phyloP scores from a whole-genome alignment of 305 asterid genomes.

The Fraxinus latifolia region DNA sequence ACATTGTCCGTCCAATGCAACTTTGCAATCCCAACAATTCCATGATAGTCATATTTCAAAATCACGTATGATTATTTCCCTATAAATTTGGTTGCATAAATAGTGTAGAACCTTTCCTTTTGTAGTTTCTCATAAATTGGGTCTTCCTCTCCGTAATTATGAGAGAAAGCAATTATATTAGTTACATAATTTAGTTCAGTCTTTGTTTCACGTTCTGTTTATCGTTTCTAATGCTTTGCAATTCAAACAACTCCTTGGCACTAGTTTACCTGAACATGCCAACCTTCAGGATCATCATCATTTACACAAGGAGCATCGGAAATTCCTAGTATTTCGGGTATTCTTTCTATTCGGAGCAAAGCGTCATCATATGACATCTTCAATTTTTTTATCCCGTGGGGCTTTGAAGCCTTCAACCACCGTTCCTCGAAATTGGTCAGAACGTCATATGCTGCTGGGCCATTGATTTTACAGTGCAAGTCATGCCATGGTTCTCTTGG shows the following conservation, averaged over 20 bases:
- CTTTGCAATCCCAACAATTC: constrained; percentile 8
- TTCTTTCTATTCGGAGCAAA: constrained; percentile 78
- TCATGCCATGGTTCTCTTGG: constrained; percentile 99
- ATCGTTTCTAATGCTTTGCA: background rate
- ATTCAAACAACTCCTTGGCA: background rate
- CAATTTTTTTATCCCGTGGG: constrained; percentile 76
- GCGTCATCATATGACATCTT: constrained; percentile 79
- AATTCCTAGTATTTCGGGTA: constrained; percentile 81
- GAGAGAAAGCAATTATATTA: background rate
- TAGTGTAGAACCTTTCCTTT: background rate
- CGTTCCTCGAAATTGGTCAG: constrained; percentile 88
- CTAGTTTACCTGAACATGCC: constrained; percentile 84
- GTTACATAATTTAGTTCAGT: background rate
- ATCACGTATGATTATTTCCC: background rate
- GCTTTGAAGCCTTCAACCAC: constrained; percentile 90
- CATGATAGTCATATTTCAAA: background rate
- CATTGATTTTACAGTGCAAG: constrained; percentile 87
- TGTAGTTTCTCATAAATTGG: background rate
- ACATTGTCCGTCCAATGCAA: constrained; percentile 10
- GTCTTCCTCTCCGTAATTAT: background rate
- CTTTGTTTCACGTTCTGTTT: background rate
- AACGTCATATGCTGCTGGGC: constrained; percentile 98
- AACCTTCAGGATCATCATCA: constrained; percentile 71
- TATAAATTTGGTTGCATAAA: background rate
- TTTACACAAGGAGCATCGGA: constrained; percentile 64